These are phyloP conservation scores for Syzygium aromaticum DNA, from an alignment of 345 rosid species.

Conservation along the genomic window DNA sequence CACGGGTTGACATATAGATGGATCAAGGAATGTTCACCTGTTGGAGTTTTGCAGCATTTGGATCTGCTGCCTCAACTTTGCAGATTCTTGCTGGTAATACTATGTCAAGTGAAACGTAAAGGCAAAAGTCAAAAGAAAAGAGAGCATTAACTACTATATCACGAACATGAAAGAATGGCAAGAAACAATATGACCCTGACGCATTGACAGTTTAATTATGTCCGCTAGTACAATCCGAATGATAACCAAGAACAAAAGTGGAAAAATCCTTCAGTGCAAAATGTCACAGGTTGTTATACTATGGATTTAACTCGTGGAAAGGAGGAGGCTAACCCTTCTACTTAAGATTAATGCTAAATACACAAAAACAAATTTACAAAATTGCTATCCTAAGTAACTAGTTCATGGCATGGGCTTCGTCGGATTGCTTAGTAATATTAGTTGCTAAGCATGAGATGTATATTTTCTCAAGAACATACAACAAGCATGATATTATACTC, in stretches of 20 bases:
- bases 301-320: not conserved
- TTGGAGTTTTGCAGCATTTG: conserved; percentile 88
- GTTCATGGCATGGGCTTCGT: not conserved
- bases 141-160: not conserved
- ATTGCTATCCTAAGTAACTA: not conserved
- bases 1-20: not conserved
- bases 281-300: not conserved
- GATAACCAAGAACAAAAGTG: not conserved
- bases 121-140: not conserved
- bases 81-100: conserved; percentile 98
- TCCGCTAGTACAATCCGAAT: not conserved
- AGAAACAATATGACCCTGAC: not conserved
- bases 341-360: not conserved
- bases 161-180: not conserved
- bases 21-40: conserved; percentile 35
- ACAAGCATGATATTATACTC: not conserved
- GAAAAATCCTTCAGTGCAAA: not conserved
- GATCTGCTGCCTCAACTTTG: conserved; percentile 88
- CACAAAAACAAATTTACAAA: not conserved
- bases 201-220: not conserved
- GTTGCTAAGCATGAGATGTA: not conserved
- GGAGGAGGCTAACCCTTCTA: not conserved
- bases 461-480: not conserved
- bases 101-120: conserved; percentile 5
- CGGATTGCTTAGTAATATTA: not conserved